A percentile compares a stretch with the other conserved stretches of the same genome.
Evolutionary conservation across 1,284 basidiomycete species (phyloP).

Genomic region (Porogramme epimiltina): DNA sequence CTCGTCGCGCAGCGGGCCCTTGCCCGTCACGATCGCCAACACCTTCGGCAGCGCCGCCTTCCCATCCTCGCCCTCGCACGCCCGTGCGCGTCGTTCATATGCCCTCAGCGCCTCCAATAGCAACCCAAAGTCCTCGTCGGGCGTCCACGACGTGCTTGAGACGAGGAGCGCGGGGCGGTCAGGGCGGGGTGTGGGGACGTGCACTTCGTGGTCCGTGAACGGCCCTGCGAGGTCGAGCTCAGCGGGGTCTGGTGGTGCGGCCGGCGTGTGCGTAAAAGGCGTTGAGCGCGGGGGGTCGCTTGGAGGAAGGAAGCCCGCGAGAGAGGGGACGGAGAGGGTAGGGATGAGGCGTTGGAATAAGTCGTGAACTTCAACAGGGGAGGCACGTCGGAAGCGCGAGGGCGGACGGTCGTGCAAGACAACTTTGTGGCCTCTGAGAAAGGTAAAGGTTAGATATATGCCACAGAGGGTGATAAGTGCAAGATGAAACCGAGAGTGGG

Average conservation of each 20-base stretch:
- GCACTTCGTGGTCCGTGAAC: slow-evolving; percentile 13
- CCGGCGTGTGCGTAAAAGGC: slow-evolving; percentile 51
- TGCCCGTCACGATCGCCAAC: slow-evolving; percentile 89
- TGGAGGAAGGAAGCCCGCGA: slow-evolving; percentile 44
- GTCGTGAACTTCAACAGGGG: slow-evolving; percentile 74
- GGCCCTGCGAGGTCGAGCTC: slow-evolving; percentile 11
- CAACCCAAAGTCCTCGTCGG: slow-evolving; percentile 93
- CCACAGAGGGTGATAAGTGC: too few relatives aligned
- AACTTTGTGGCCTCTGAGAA: slow-evolving; percentile 68
- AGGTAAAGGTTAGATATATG: too few relatives aligned
- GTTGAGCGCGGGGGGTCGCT: slow-evolving; percentile 59
- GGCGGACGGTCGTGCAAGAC: slow-evolving; percentile 91
- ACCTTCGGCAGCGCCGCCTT: slow-evolving; percentile 76
- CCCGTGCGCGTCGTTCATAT: slow-evolving; percentile 68
- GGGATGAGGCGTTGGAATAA: slow-evolving; percentile 57
- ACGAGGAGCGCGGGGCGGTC: slow-evolving; percentile 88
- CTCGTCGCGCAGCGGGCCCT: slow-evolving; percentile 75
- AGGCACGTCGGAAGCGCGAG: slow-evolving; percentile 72
- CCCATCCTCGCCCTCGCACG: slow-evolving; percentile 26
- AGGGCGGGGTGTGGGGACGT: slow-evolving; percentile 43
- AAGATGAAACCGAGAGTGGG: too few relatives aligned
- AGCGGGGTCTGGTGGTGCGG: slow-evolving; percentile 15
- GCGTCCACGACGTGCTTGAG: slow-evolving; percentile 96
- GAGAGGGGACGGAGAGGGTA: slow-evolving; percentile 32
- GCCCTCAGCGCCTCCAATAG: slow-evolving; percentile 71